Percentiles rank a stretch among this genome's conserved stretches.
Evolutionary conservation across 768 basidiomycete species (phyloP).

Genomic region (Russula sp.): DNA sequence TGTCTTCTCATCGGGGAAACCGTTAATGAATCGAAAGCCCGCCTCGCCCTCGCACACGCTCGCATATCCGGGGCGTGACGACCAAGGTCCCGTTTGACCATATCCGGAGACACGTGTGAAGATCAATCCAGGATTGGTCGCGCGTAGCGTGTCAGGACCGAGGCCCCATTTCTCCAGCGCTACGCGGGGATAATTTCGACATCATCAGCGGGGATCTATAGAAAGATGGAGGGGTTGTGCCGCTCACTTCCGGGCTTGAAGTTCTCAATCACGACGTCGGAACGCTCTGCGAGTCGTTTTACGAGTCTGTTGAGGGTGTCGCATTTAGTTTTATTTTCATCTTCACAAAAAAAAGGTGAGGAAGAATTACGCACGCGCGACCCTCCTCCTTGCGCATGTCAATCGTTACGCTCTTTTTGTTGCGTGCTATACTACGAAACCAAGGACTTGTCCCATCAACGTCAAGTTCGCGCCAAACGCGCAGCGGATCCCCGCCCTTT

Average conservation of each 20-base stretch:
- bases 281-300: conserved; percentile 49
- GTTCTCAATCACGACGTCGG: conserved; percentile 63
- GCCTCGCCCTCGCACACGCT: conserved; percentile 73
- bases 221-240: background rate
- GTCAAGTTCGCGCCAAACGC: conserved; percentile 66
- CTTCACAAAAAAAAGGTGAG: background rate
- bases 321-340: background rate
- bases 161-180: conserved; percentile 66
- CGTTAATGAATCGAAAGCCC: conserved; percentile 68
- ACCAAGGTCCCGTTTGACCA: conserved; percentile 71
- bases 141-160: conserved; percentile 49
- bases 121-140: conserved; percentile 80
- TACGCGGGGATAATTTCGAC: conserved; percentile 23
- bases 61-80: conserved; percentile 60
- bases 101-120: conserved; percentile 83
- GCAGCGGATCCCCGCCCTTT: conserved; percentile 53
- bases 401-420: conserved; percentile 69
- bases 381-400: conserved; percentile 54
- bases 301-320: conserved; percentile 41
- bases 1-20: conserved; percentile 47
- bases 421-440: conserved; percentile 64
- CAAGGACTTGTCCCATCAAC: conserved; percentile 65
- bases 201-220: background rate
- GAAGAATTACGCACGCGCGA: conserved; percentile 33
- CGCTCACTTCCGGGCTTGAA: conserved; percentile 63